Conservation (phyloP, 306 rosid genomes). For the Pterocarpus santalinus region DNA sequence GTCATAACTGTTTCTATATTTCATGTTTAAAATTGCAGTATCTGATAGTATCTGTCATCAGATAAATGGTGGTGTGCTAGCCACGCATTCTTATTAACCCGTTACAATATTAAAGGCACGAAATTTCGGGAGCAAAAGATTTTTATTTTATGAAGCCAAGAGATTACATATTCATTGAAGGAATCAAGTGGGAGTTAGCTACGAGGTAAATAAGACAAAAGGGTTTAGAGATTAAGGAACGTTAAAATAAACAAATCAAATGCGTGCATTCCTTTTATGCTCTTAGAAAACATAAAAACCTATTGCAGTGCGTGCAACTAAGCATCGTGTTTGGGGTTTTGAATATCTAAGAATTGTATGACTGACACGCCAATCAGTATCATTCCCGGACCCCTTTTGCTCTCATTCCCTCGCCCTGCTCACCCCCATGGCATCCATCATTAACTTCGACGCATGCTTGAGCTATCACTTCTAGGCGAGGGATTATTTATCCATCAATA, state of each 20-base stretch:
- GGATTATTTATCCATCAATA: neutral
- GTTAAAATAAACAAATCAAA: conserved; percentile 24
- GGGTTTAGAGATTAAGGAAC: conserved; percentile 23
- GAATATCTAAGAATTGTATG: conserved; percentile 46
- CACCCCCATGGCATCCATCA: conserved; percentile 50
- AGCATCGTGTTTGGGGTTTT: conserved; percentile 69
- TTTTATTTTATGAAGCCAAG: neutral
- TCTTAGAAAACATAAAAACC: conserved; percentile 55
- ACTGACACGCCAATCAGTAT: conserved; percentile 58
- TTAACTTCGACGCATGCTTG: conserved; percentile 76
- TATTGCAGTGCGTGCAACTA: conserved; percentile 65
- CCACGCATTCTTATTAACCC: conserved; percentile 24
- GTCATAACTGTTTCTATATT: conserved; percentile 34
- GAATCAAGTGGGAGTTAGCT: neutral
- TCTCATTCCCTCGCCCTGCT: conserved; percentile 47
- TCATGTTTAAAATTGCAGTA: conserved; percentile 21
- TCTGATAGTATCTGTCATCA: neutral
- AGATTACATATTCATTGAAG: conserved; percentile 7
- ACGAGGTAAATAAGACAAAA: conserved; percentile 51
- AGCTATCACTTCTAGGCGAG: conserved; percentile 54
- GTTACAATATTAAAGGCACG: conserved; percentile 41
- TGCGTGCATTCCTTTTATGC: conserved; percentile 53
- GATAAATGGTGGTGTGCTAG: conserved; percentile 1
- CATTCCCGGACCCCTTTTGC: no score
- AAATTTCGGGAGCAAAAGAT: conserved; percentile 8